A percentile compares a stretch with the other conserved stretches of the same genome.
These are phyloP conservation scores for Phytophthora ohioensis DNA, from an alignment of 352 stramenopile genomes.

Conservation along the genomic window DNA sequence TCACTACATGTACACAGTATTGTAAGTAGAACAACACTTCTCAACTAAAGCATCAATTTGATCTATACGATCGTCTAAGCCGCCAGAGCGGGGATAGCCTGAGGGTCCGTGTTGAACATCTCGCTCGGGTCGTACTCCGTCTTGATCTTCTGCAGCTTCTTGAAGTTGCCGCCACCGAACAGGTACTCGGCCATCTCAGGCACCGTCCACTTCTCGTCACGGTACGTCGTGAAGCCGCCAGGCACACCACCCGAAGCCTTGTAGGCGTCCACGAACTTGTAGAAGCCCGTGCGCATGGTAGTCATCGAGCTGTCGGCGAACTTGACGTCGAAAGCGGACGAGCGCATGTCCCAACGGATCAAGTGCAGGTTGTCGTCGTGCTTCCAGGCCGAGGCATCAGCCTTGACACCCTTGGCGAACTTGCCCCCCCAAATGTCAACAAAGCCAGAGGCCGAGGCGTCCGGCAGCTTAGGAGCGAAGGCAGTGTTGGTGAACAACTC, in stretches of 20 bases:
- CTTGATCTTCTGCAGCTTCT: conserved; percentile 41
- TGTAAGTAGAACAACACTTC: not conserved
- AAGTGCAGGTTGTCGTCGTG: conserved; percentile 36
- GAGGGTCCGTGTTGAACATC: conserved; percentile 24
- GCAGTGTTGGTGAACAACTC: conserved; percentile 26
- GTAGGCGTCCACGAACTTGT: conserved; percentile 31
- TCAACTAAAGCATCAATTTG: not conserved
- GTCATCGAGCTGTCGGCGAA: conserved; percentile 31
- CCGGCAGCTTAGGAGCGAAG: conserved; percentile 25
- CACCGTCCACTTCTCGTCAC: conserved; percentile 35
- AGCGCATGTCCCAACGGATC: conserved; percentile 38
- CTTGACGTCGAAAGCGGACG: conserved; percentile 24
- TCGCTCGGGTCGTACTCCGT: conserved; percentile 29
- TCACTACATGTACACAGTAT: not conserved
- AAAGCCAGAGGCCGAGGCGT: conserved; percentile 28
- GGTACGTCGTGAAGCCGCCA: conserved; percentile 36
- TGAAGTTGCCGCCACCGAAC: conserved; percentile 33
- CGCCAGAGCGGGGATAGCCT: conserved; percentile 34
- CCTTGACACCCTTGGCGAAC: conserved; percentile 24
- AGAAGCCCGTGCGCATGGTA: conserved; percentile 32
- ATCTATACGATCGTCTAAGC: not conserved
- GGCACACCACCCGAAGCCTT: conserved; percentile 31
- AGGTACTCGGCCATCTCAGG: conserved; percentile 33
- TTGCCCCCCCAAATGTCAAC: conserved; percentile 34
- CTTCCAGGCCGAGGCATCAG: conserved; percentile 36